phyloP scores from a whole-genome alignment of 164 flowering plant species.

The Berberis vulgaris region DNA sequence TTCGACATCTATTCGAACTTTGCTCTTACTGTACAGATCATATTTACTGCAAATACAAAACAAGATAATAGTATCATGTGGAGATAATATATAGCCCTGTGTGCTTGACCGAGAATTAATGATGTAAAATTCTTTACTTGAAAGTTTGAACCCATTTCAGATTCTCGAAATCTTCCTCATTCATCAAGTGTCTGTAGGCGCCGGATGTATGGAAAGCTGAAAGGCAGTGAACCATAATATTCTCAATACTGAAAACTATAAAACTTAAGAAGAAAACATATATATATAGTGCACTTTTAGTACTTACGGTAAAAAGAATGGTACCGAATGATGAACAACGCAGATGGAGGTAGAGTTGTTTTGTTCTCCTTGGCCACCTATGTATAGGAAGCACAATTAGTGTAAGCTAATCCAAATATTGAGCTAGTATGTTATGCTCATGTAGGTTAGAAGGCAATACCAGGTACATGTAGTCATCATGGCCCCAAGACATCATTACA shows the following conservation, averaged over 20 bases:
- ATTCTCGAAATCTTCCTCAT: conserved; percentile 56
- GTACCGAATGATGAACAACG: conserved; percentile 46
- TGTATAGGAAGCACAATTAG: neutral
- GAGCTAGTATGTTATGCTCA: neutral
- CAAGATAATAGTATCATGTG: neutral
- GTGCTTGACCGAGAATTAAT: neutral
- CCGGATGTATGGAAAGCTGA: conserved; percentile 50
- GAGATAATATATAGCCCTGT: neutral
- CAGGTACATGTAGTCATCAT: conserved; percentile 72
- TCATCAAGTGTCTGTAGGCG: conserved; percentile 62
- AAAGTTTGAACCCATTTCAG: conserved; percentile 62
- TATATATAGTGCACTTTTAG: too few relatives aligned
- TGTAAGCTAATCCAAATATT: neutral
- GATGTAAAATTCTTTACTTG: conserved; percentile 26
- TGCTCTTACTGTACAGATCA: conserved; percentile 75
- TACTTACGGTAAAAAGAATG: conserved; percentile 61
- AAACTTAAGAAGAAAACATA: too few relatives aligned
- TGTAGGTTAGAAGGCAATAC: conserved; percentile 17
- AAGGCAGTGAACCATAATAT: conserved; percentile 10
- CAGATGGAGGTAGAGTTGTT: conserved; percentile 54
- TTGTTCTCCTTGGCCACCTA: conserved; percentile 60
- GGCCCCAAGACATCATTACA: conserved; percentile 59
- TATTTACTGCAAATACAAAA: conserved; percentile 21
- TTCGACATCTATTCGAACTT: conserved; percentile 48
- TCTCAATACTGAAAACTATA: too few relatives aligned